Base-by-base conservation (phyloP, 306 rosid species). In the Trifolium fragiferum region DNA sequence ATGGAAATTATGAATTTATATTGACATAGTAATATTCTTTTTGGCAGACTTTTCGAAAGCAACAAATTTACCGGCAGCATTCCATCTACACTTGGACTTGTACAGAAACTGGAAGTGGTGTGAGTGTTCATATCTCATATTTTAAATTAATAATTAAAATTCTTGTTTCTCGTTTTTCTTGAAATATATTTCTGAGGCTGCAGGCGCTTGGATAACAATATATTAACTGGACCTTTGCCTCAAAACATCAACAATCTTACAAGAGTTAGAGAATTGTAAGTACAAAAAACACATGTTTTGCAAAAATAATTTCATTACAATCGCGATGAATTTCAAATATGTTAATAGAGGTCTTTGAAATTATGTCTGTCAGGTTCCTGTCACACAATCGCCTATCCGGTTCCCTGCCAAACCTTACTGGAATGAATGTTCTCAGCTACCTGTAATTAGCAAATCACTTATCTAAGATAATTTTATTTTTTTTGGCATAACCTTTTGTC, bases 361-460 rank as follows among this genome's bases (percentile, higher is more conserved):
- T 51, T 25, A 72, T 54, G 72, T 11, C 51, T 73, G 69, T 61
- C 76, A 91, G 97, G 88, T 23, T 40, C 71, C 74, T 89, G 83
- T 91, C 92, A 69, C 79, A 84, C 82, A 91, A 91, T 53, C 78
- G 64, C 82, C 78, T 91, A 50, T 75, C 75, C 20, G 97, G 97
- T 60, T 53, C 78, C 46, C 9, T 77, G 27, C 97, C 92, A 8
- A 66, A 76, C 81, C 92, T 91, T 37, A 58, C 66, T 20, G 81
- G 86, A 78, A 72, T 87, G 90, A 80, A 19, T 6, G 10, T 0
- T 33, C 92, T 89, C 72, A 66, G 6, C 8, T 85, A 71, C 79
- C 73, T 89, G 97, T 91, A 85, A 76, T 86, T 68, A 41, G 23
- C 49, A 41, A 63, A 70, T 10, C 67, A 77, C 73, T 73, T 35